These are phyloP conservation scores for Eucalyptus marginata DNA, from an alignment of 345 rosid genomes.

Conservation along the genomic window DNA sequence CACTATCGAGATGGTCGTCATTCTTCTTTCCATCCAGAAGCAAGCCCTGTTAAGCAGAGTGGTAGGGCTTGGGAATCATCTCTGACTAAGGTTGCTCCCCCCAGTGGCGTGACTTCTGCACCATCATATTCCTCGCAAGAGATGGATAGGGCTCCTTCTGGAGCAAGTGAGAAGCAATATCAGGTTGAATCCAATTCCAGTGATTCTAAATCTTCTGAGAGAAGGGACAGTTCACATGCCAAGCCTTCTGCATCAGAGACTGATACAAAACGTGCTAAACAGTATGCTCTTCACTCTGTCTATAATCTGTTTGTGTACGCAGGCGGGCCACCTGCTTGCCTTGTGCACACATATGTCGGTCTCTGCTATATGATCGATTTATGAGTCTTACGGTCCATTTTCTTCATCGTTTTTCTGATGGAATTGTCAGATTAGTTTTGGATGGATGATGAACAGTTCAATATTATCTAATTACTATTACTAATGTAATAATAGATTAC, in stretches of 20 bases:
- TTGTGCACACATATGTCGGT: not conserved
- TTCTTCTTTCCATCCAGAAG: slow-evolving; percentile 31
- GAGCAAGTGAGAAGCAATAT: slow-evolving; percentile 43
- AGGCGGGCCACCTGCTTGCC: not conserved
- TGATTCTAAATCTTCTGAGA: slow-evolving; percentile 53
- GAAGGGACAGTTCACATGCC: slow-evolving; percentile 32
- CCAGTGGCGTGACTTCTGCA: slow-evolving; percentile 44
- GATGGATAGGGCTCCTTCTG: slow-evolving; percentile 24
- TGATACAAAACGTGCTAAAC: slow-evolving; percentile 80
- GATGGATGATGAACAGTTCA: not conserved
- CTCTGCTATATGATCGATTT: not conserved
- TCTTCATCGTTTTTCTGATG: not conserved
- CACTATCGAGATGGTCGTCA: slow-evolving; percentile 37
- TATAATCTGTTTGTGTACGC: not conserved
- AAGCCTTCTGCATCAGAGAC: slow-evolving; percentile 39
- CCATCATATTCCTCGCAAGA: slow-evolving; percentile 34
- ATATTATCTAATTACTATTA: not conserved
- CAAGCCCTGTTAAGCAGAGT: slow-evolving; percentile 33
- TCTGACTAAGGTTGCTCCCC: slow-evolving; percentile 18
- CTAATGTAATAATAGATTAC: not conserved
- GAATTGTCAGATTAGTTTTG: not conserved
- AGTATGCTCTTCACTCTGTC: slow-evolving; percentile 35
- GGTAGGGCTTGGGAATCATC: slow-evolving; percentile 41
- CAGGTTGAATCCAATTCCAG: slow-evolving; percentile 27
- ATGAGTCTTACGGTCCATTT: not conserved